A percentile compares a stretch with the other conserved stretches of the same genome.
Conservation (phyloP, 768 basidiomycete genomes). For the Tylopilus vinaceipallidus region DNA sequence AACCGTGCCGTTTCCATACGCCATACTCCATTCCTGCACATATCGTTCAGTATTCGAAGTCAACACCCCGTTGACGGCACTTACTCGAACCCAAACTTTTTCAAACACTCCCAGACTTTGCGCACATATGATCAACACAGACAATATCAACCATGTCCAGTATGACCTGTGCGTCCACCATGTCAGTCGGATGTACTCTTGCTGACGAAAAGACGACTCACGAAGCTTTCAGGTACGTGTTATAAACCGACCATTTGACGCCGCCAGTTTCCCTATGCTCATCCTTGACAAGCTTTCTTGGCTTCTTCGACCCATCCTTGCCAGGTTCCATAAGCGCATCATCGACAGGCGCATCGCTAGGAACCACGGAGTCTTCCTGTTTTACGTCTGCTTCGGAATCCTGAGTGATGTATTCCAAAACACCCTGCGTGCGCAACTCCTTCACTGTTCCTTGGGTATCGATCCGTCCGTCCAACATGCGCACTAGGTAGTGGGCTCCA, state of each 20-base stretch:
- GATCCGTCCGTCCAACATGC: conserved; percentile 80
- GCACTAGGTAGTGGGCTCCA: conserved; percentile 67
- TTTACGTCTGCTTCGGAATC: conserved; percentile 48
- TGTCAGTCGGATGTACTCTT: neutral
- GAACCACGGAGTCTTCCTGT: conserved; percentile 39
- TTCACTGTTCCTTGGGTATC: conserved; percentile 69
- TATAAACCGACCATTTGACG: conserved; percentile 75
- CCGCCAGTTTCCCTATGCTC: conserved; percentile 79
- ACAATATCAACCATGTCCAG: conserved; percentile 29
- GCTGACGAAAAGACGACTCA: conserved; percentile 23
- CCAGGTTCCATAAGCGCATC: neutral
- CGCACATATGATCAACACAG: conserved; percentile 20
- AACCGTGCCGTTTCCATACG: conserved; percentile 15
- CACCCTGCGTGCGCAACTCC: conserved; percentile 59
- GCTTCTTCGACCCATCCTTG: conserved; percentile 46
- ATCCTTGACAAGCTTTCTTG: conserved; percentile 73
- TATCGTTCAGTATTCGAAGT: neutral
- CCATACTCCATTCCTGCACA: conserved; percentile 29
- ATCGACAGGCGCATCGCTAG: conserved; percentile 14
- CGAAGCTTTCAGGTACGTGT: conserved; percentile 71
- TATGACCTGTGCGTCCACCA: conserved; percentile 22
- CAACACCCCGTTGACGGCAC: neutral
- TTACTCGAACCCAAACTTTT: conserved; percentile 32
- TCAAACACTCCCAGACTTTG: conserved; percentile 28
- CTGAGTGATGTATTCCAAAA: conserved; percentile 59